Evolutionary conservation across 371 early-diverging fungal species (phyloP).

Genomic region (Choanephora cucurbitarum): DNA sequence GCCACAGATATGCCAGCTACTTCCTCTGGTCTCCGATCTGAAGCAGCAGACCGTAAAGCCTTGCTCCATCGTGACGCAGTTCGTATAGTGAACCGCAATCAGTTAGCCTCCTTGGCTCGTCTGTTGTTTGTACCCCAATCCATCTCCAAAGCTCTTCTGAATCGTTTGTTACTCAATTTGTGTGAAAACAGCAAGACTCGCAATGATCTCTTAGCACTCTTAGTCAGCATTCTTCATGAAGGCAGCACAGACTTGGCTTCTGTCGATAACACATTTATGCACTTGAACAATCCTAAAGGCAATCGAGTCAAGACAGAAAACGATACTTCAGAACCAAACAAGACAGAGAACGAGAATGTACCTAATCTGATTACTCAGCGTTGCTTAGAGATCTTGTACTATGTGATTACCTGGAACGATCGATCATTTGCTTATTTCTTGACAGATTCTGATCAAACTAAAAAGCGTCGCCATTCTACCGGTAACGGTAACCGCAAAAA

Average conservation of each 20-base stretch:
- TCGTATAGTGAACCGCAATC: slow-evolving; percentile 81
- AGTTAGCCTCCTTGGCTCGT: slow-evolving; percentile 81
- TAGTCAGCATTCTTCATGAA: slow-evolving; percentile 85
- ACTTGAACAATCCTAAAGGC: neutral
- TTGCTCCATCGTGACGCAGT: slow-evolving; percentile 60
- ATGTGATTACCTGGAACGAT: slow-evolving; percentile 70
- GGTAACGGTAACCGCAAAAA: slow-evolving; percentile 23
- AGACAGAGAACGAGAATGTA: slow-evolving; percentile 40
- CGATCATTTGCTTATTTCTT: slow-evolving; percentile 71
- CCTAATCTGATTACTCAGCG: slow-evolving; percentile 87
- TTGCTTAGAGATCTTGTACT: slow-evolving; percentile 81
- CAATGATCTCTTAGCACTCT: slow-evolving; percentile 77
- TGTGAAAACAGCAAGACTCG: slow-evolving; percentile 90
- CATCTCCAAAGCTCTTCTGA: slow-evolving; percentile 70
- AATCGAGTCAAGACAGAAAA: neutral
- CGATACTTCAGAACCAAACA: neutral
- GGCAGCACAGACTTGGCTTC: slow-evolving; percentile 78
- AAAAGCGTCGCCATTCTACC: slow-evolving; percentile 5
- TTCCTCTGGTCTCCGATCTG: neutral
- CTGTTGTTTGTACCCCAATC: slow-evolving; percentile 84
- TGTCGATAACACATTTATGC: slow-evolving; percentile 71
- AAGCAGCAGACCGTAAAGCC: slow-evolving; percentile 1
- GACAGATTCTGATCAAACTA: slow-evolving; percentile 63
- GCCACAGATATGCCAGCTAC: neutral
- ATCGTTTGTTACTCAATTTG: slow-evolving; percentile 78